These are phyloP conservation scores for Dacryopinax spathularia DNA, from an alignment of 768 basidiomycete genomes.

Conservation along the genomic window DNA sequence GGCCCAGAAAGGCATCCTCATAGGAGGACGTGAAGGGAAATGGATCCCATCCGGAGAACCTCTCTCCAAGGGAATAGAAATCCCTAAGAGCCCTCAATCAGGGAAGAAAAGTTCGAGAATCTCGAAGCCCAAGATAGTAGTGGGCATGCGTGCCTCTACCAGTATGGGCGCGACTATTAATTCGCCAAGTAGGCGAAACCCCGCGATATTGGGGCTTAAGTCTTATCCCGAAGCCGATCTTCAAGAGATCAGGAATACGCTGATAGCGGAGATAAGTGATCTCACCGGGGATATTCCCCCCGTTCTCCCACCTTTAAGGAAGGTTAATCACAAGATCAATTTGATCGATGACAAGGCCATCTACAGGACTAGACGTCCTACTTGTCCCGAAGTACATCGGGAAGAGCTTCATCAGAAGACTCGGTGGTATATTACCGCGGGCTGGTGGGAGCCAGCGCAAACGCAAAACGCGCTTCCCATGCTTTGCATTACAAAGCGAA, in stretches of 20 bases:
- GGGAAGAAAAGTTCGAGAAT: neutral
- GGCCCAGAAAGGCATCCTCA: neutral
- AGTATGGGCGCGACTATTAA: too few species aligned
- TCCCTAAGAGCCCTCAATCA: neutral
- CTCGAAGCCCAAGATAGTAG: neutral
- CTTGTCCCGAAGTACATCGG: slow-evolving; percentile 23
- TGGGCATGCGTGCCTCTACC: too few species aligned
- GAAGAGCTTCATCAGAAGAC: slow-evolving; percentile 24
- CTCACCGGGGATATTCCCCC: too few species aligned
- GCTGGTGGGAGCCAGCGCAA: slow-evolving; percentile 24
- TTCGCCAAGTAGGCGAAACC: too few species aligned
- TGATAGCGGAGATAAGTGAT: slow-evolving; percentile 12
- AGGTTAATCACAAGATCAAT: slow-evolving; percentile 31
- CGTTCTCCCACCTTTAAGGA: slow-evolving; percentile 29
- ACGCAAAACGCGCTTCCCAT: slow-evolving; percentile 24
- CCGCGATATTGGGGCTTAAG: too few species aligned
- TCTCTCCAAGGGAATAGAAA: neutral
- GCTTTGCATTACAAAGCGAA: slow-evolving; percentile 24
- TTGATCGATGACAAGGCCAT: slow-evolving; percentile 24
- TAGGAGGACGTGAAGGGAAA: too few species aligned
- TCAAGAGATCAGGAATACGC: neutral
- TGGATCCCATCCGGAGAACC: neutral
- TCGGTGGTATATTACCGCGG: slow-evolving; percentile 19
- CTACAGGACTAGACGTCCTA: slow-evolving; percentile 23
- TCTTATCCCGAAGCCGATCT: too few species aligned